These are phyloP conservation scores for Dothidotthia symphoricarpi DNA, from an alignment of 2,329 filamentous ascomycete genomes.

Conservation along the genomic window DNA sequence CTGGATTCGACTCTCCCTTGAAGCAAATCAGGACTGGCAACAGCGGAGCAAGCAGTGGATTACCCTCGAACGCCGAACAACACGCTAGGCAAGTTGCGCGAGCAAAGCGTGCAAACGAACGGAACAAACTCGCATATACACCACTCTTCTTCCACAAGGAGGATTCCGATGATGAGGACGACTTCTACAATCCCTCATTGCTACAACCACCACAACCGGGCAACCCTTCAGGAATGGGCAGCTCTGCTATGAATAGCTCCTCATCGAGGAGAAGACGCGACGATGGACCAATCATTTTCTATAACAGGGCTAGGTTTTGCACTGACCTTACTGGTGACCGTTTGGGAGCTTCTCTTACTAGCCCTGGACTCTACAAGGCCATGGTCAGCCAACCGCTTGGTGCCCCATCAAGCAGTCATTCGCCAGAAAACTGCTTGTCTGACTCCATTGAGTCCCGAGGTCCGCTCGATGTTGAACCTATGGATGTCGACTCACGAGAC, in stretches of 20 bases:
- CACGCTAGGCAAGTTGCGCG: conserved; percentile 18
- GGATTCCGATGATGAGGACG: conserved; percentile 42
- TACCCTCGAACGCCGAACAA: conserved; percentile 16
- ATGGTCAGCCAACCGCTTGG: conserved; percentile 38
- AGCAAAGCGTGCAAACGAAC: conserved; percentile 22
- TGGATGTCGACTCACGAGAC: conserved; percentile 27
- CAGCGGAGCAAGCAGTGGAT: conserved; percentile 21
- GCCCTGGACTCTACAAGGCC: conserved; percentile 29
- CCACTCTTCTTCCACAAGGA: conserved; percentile 51
- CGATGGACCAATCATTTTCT: conserved; percentile 79
- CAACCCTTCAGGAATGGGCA: conserved; percentile 45
- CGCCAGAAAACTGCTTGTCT: conserved; percentile 4
- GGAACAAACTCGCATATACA: conserved; percentile 45
- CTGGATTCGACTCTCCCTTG: conserved; percentile 25
- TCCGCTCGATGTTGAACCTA: conserved; percentile 19
- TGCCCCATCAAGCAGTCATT: conserved; percentile 1
- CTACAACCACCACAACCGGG: conserved; percentile 28
- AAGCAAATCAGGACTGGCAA: conserved; percentile 25
- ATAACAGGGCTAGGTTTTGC: conserved; percentile 75
- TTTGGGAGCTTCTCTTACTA: conserved; percentile 16
- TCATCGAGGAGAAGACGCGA: conserved; percentile 54
- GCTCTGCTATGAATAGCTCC: conserved; percentile 50
- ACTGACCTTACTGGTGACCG: conserved; percentile 73
- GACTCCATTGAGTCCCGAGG: conserved; percentile 34
- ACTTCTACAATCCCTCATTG: conserved; percentile 39